phyloP scores from a whole-genome alignment of 371 early-diverging fungal genomes.

The Capniomyces stellatus region DNA sequence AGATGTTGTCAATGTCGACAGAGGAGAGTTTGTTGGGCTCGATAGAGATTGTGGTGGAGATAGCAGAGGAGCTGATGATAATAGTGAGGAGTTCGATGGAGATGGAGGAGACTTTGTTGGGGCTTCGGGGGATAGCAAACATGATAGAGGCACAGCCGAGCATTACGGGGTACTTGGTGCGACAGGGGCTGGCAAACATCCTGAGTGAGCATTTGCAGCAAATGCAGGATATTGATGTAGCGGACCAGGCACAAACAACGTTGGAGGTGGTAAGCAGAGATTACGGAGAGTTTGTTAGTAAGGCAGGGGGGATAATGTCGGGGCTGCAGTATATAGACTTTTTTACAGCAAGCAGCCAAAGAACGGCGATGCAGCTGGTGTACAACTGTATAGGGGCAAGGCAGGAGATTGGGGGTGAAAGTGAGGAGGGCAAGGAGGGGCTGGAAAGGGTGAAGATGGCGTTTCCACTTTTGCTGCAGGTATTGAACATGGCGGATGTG shows the following conservation, averaged over 20 bases:
- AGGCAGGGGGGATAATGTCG: constrained; percentile 58
- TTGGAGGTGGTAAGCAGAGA: constrained; percentile 57
- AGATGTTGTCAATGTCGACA: constrained; percentile 44
- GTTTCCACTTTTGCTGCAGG: too few relatives aligned
- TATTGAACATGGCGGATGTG: constrained; percentile 41
- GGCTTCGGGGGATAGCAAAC: constrained; percentile 74
- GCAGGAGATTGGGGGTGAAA: too few relatives aligned
- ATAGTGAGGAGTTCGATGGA: constrained; percentile 26
- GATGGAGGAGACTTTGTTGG: constrained; percentile 61
- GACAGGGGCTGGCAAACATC: constrained; percentile 47
- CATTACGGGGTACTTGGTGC: constrained; percentile 38
- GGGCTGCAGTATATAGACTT: constrained; percentile 78
- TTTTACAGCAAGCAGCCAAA: constrained; percentile 68
- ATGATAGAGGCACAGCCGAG: constrained; percentile 73
- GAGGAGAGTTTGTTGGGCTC: constrained; percentile 42
- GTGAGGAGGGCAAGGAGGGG: too few relatives aligned
- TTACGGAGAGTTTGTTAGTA: constrained; percentile 48
- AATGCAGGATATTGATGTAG: constrained; percentile 80
- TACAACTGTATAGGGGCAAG: constrained; percentile 55
- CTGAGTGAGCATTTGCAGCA: constrained; percentile 57
- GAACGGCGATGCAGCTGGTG: constrained; percentile 60
- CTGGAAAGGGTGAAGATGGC: too few relatives aligned
- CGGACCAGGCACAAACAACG: constrained; percentile 64
- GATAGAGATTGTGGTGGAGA: constrained; percentile 31
- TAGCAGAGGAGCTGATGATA: constrained; percentile 28